phyloP scores from a whole-genome alignment of 2,329 filamentous ascomycete species.

The Phaeosphaeriaceae sp. region DNA sequence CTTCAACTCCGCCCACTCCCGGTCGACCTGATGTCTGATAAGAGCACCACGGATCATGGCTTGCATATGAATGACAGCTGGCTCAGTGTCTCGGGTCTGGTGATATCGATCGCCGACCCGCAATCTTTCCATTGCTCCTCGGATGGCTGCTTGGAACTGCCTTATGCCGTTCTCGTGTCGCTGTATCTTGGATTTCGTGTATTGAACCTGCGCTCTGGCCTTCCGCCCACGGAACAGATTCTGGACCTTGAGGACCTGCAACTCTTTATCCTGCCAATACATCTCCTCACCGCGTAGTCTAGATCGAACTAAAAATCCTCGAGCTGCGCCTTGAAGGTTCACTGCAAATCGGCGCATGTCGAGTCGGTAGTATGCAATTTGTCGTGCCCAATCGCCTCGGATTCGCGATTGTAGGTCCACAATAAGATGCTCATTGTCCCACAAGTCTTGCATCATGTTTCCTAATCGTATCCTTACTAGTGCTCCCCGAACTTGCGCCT shows the following conservation, averaged over 20 bases:
- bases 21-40: constrained; percentile 62
- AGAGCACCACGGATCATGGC: constrained; percentile 69
- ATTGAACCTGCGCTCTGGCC: constrained; percentile 53
- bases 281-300: constrained; percentile 67
- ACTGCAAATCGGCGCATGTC: constrained; percentile 83
- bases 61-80: constrained; percentile 61
- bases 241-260: constrained; percentile 78
- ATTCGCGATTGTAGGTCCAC: constrained; percentile 85
- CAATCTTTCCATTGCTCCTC: constrained; percentile 54
- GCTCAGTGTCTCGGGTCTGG: constrained; percentile 67
- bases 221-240: constrained; percentile 76
- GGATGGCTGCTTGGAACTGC: constrained; percentile 64
- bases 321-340: constrained; percentile 76
- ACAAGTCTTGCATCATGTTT: constrained; percentile 83
- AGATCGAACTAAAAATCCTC: constrained; percentile 76
- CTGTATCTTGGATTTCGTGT: constrained; percentile 56
- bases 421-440: constrained; percentile 81
- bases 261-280: constrained; percentile 73
- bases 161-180: constrained; percentile 54
- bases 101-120: constrained; percentile 61
- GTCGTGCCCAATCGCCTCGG: constrained; percentile 84
- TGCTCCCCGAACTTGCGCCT: constrained; percentile 85
- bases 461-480: constrained; percentile 78
- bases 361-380: constrained; percentile 80
- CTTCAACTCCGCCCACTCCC: constrained; percentile 40